Evolutionary conservation across 345 rosid species (phyloP).

Genomic region (Brassica cretica): DNA sequence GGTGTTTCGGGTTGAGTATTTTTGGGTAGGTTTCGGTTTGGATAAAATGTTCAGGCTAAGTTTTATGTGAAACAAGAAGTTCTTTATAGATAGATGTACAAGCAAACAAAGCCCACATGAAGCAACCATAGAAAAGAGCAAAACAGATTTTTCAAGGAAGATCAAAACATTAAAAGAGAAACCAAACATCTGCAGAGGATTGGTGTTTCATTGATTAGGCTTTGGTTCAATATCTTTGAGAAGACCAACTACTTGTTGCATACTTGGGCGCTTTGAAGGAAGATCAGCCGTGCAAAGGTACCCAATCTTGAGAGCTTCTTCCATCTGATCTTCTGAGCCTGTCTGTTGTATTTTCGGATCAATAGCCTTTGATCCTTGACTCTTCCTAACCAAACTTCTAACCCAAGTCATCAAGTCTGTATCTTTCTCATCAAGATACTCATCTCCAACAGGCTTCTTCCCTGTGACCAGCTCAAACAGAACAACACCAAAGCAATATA

Average conservation of each 20-base stretch:
- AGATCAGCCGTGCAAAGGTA: constrained; percentile 88
- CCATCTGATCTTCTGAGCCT: constrained; percentile 64
- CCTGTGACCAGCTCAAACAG: constrained; percentile 82
- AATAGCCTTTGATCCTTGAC: constrained; percentile 56
- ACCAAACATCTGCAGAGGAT: background rate
- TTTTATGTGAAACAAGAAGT: background rate
- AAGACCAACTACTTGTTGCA: constrained; percentile 95
- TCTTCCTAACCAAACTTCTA: constrained; percentile 68
- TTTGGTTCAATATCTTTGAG: constrained; percentile 86
- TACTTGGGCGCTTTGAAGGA: constrained; percentile 87
- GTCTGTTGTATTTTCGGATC: constrained; percentile 77
- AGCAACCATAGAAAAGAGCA: constrained; percentile 16
- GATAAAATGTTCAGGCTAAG: too few relatives aligned
- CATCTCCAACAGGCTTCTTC: constrained; percentile 67
- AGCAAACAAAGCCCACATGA: constrained; percentile 21
- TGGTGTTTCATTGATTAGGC: constrained; percentile 39
- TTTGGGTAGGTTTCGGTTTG: too few relatives aligned
- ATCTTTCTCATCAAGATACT: constrained; percentile 66
- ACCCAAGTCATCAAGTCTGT: constrained; percentile 69
- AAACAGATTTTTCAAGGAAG: constrained; percentile 19
- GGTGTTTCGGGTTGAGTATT: too few relatives aligned
- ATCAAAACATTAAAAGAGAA: constrained; percentile 2
- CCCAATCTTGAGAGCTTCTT: constrained; percentile 87
- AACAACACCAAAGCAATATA: constrained; percentile 88
- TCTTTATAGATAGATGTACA: background rate